Percentiles rank a stretch among this genome's conserved stretches.
Conservation (phyloP, 192 early-diverging fungal genomes). For the Dissophora globulifera region DNA sequence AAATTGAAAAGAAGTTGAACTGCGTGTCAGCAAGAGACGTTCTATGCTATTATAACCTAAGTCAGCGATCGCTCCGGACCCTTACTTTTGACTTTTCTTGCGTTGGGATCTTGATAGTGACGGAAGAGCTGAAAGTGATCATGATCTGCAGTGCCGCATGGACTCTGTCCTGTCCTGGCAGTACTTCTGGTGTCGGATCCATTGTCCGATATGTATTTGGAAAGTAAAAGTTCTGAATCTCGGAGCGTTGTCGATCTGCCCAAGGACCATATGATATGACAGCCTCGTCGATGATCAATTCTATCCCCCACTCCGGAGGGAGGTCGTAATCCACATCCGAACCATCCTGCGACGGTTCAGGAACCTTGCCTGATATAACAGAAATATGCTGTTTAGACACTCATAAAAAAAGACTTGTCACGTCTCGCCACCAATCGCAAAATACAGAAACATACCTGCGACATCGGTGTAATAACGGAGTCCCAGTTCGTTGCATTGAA, state of each 20-base stretch:
- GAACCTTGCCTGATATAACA: constrained; percentile 54
- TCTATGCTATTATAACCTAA: no score
- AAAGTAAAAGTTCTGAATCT: constrained; percentile 79
- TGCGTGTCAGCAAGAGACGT: no score
- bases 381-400: no score
- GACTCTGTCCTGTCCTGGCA: constrained; percentile 66
- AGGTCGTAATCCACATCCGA: constrained; percentile 52
- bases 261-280: constrained; percentile 82
- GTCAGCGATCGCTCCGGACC: no score
- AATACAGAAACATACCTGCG: constrained; percentile 67
- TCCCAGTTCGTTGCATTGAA: constrained; percentile 66
- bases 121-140: constrained; percentile 70
- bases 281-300: constrained; percentile 66
- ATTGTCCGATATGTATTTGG: constrained; percentile 71
- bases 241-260: constrained; percentile 76
- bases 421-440: no score
- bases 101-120: constrained; percentile 69
- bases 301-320: constrained; percentile 77
- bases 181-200: constrained; percentile 56
- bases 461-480: constrained; percentile 75
- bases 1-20: not conserved
- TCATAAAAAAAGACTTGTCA: no score
- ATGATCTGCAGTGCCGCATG: constrained; percentile 65
- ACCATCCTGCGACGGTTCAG: constrained; percentile 26
- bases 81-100: constrained; percentile 78